Percentiles rank a stretch among this genome's conserved stretches.
Evolutionary conservation across 768 basidiomycete species (phyloP).

Genomic region (Podaxis sp.): DNA sequence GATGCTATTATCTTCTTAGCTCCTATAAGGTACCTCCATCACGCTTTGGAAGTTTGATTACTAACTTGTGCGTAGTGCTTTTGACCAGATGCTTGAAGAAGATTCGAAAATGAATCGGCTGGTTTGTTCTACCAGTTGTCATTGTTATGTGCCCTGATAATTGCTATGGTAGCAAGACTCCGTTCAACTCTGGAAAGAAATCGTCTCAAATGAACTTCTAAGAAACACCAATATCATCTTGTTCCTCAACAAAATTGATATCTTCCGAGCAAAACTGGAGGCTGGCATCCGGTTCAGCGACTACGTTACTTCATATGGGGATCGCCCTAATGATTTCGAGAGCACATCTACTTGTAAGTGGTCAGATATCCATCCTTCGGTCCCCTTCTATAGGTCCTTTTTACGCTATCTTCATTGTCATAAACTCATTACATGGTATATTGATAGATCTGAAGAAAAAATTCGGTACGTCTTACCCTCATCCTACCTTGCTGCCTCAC

Average conservation of each 20-base stretch:
- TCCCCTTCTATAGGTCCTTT: neutral
- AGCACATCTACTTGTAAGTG: slow-evolving; percentile 64
- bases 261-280: slow-evolving; percentile 62
- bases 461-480: slow-evolving; percentile 35
- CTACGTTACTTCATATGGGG: slow-evolving; percentile 71
- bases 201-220: slow-evolving; percentile 71
- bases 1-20: slow-evolving; percentile 72
- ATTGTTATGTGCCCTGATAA: neutral
- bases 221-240: slow-evolving; percentile 72
- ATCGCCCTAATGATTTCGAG: slow-evolving; percentile 71
- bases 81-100: slow-evolving; percentile 70
- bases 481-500: neutral
- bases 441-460: slow-evolving; percentile 31
- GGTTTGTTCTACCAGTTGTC: slow-evolving; percentile 31
- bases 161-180: slow-evolving; percentile 61
- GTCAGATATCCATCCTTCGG: neutral
- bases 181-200: slow-evolving; percentile 70
- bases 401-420: neutral
- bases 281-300: slow-evolving; percentile 64
- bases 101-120: slow-evolving; percentile 63
- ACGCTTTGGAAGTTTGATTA: neutral
- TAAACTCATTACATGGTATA: slow-evolving; percentile 24
- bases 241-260: slow-evolving; percentile 83
- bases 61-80: slow-evolving; percentile 39
- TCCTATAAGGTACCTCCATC: slow-evolving; percentile 51